phyloP scores from a whole-genome alignment of 2,329 filamentous ascomycete genomes.

The Colletotrichum melonis region DNA sequence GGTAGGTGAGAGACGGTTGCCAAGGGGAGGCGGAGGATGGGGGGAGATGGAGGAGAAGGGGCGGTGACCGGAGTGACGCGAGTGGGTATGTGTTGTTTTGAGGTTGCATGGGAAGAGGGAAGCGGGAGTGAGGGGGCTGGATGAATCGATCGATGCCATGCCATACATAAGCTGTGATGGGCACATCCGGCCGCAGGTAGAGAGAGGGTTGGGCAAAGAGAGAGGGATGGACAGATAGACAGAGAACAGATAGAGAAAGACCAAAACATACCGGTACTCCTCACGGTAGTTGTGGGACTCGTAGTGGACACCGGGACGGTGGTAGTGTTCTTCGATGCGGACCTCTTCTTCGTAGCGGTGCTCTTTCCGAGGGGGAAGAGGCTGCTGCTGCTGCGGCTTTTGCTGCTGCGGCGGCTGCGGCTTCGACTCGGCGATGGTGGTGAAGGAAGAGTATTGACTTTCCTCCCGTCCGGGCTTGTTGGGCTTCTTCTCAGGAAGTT shows the following conservation, averaged over 20 bases:
- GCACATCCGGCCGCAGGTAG: background rate
- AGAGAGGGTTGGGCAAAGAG: no score
- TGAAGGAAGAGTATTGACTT: conserved; percentile 87
- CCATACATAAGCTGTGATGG: background rate
- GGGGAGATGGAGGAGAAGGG: background rate
- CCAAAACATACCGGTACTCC: conserved; percentile 63
- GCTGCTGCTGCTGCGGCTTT: conserved; percentile 72
- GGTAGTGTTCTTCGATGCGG: conserved; percentile 79
- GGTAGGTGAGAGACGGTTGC: conserved; percentile 12
- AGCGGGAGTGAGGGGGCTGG: conserved; percentile 20
- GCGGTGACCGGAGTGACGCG: conserved; percentile 17
- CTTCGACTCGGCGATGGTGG: conserved; percentile 58
- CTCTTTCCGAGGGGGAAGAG: conserved; percentile 61
- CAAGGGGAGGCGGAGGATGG: background rate
- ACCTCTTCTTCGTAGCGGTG: conserved; percentile 86
- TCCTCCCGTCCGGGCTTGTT: conserved; percentile 98
- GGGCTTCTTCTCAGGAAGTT: conserved; percentile 60
- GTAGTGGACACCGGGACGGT: conserved; percentile 74
- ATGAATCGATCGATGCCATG: conserved; percentile 10
- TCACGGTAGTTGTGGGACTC: conserved; percentile 61
- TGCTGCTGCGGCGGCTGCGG: background rate
- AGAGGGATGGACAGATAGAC: background rate
- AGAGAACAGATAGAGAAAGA: conserved; percentile 23
- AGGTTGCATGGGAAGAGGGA: conserved; percentile 10
- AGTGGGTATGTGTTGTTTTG: conserved; percentile 29